Percentiles rank a stretch among this genome's conserved stretches.
Conservation (phyloP, 805 yeast species). For the Nakazawaea molendinolei region DNA sequence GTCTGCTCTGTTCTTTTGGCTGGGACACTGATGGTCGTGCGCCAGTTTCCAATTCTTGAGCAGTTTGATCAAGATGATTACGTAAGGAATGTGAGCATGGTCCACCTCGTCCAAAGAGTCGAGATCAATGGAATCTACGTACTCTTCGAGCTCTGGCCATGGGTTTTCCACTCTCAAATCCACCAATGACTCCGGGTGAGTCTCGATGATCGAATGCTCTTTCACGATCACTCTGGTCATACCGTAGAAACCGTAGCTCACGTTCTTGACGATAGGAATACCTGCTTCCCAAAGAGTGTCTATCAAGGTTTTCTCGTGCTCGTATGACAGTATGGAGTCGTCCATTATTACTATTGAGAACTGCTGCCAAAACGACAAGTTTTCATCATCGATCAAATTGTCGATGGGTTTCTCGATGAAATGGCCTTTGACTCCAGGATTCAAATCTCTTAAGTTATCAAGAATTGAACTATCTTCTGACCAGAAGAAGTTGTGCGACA, state of each 20-base stretch:
- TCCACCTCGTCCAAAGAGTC: constrained; percentile 34
- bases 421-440: constrained; percentile 46
- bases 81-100: constrained; percentile 64
- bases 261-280: constrained; percentile 49
- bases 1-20: constrained; percentile 29
- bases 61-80: constrained; percentile 53
- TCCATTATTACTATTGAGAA: constrained; percentile 45
- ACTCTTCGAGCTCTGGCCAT: constrained; percentile 60
- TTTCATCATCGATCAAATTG: constrained; percentile 9
- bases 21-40: constrained; percentile 18
- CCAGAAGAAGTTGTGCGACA: constrained; percentile 47
- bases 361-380: constrained; percentile 34
- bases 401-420: constrained; percentile 13
- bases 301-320: constrained; percentile 23
- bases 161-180: constrained; percentile 65
- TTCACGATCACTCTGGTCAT: constrained; percentile 41
- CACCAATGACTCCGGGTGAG: constrained; percentile 57
- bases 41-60: constrained; percentile 31
- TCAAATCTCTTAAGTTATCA: constrained; percentile 44
- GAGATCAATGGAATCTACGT: constrained; percentile 45
- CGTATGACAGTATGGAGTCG: constrained; percentile 22
- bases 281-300: constrained; percentile 32
- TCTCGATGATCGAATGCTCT: constrained; percentile 65
- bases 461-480: constrained; percentile 24
- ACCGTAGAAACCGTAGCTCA: constrained; percentile 62